Conservation (phyloP, 2,329 filamentous ascomycete genomes). For the Paraconiothyrium brasiliense region DNA sequence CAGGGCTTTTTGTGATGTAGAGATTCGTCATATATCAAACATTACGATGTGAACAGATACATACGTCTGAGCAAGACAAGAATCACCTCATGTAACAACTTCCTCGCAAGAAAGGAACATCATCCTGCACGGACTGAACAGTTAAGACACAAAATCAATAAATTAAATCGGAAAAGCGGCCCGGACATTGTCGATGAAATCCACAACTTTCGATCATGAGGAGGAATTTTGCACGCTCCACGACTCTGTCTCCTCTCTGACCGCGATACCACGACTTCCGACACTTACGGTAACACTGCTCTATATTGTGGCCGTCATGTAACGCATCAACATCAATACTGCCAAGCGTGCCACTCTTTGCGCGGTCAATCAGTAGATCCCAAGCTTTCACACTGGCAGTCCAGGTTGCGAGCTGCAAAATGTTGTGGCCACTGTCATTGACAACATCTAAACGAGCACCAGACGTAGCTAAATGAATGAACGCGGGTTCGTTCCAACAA, state of each 20-base stretch:
- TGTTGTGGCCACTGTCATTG: conserved; percentile 6
- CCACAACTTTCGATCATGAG: conserved; percentile 7
- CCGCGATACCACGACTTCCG: conserved; percentile 9
- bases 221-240: not conserved
- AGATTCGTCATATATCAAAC: too few relatives aligned
- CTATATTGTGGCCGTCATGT: conserved; percentile 10
- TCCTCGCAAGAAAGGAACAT: too few relatives aligned
- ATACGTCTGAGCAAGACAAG: too few relatives aligned
- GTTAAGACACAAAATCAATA: not conserved
- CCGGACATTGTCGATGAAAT: not conserved
- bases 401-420: conserved; percentile 8
- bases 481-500: conserved; percentile 12
- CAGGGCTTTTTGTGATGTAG: too few relatives aligned
- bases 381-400: conserved; percentile 2
- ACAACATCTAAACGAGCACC: conserved; percentile 11
- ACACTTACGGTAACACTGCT: conserved; percentile 6
- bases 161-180: not conserved
- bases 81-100: too few relatives aligned
- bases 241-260: not conserved
- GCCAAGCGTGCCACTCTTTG: not conserved
- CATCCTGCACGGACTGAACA: not conserved
- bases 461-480: not conserved
- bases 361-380: not conserved
- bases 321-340: not conserved
- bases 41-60: too few relatives aligned